Conservation (phyloP, 1,139 yeast genomes). For the Meyerozyma elateridarum region DNA sequence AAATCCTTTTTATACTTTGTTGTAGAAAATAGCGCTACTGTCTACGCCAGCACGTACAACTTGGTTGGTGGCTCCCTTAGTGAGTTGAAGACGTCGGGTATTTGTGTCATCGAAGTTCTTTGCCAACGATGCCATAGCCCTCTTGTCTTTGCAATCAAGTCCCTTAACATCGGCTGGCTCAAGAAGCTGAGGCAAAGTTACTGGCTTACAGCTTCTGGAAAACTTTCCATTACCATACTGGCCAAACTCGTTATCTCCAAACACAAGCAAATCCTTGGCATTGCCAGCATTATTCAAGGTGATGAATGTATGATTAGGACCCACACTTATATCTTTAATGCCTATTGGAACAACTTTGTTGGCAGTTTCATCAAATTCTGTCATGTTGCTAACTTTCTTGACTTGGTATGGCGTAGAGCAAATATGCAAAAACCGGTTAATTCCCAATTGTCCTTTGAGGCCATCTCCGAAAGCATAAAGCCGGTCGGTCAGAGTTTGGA, state of each 20-base stretch:
- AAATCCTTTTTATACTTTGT: conserved; percentile 5
- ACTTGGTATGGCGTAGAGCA: conserved; percentile 63
- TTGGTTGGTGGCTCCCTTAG: conserved; percentile 42
- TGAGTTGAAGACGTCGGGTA: conserved; percentile 44
- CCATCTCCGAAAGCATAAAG: conserved; percentile 79
- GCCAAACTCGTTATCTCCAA: conserved; percentile 83
- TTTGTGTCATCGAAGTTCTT: conserved; percentile 30
- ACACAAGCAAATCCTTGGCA: conserved; percentile 56
- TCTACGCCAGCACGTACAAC: conserved; percentile 59
- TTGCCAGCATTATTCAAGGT: conserved; percentile 46
- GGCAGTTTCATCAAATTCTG: conserved; percentile 37
- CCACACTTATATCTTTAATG: conserved; percentile 52
- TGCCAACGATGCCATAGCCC: conserved; percentile 19
- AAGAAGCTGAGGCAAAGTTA: conserved; percentile 47
- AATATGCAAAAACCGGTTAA: conserved; percentile 70
- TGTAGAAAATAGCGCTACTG: conserved; percentile 62
- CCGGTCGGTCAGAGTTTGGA: conserved; percentile 27
- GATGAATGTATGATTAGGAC: conserved; percentile 62
- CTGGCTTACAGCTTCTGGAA: conserved; percentile 55
- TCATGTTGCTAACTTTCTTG: conserved; percentile 43
- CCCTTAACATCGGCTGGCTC: conserved; percentile 44
- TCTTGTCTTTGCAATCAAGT: conserved; percentile 6
- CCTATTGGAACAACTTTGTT: conserved; percentile 37
- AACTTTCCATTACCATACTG: conserved; percentile 83
- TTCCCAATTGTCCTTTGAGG: conserved; percentile 82